These are phyloP conservation scores for Borealophlyctis nickersoniae DNA, from an alignment of 192 early-diverging fungal species.

Conservation along the genomic window DNA sequence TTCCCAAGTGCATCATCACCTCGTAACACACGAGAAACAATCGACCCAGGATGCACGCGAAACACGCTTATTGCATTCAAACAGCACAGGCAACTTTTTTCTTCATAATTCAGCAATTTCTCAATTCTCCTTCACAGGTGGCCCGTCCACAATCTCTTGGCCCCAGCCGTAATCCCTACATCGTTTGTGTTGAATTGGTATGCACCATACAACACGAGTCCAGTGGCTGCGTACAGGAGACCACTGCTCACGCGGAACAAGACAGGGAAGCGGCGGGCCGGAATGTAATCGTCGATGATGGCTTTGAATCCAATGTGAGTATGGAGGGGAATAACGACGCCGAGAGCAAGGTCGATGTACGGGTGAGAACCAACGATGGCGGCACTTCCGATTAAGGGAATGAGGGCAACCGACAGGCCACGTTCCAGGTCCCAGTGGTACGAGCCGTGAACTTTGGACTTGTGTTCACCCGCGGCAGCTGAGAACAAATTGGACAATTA, in stretches of 20 bases:
- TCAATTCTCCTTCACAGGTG: conserved; percentile 36
- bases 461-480: conserved; percentile 25
- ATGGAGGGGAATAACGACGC: conserved; percentile 88
- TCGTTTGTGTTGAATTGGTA: conserved; percentile 97
- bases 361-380: conserved; percentile 78
- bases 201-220: conserved; percentile 74
- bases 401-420: conserved; percentile 65
- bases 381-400: conserved; percentile 77
- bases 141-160: conserved; percentile 82
- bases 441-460: conserved; percentile 69
- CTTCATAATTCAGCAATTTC: neutral
- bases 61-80: too few relatives aligned
- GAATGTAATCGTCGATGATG: conserved; percentile 79
- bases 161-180: conserved; percentile 86
- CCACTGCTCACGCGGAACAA: conserved; percentile 63
- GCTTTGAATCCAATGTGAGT: conserved; percentile 79
- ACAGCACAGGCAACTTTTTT: too few relatives aligned
- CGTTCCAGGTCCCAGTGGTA: conserved; percentile 98
- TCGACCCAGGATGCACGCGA: too few relatives aligned
- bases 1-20: too few relatives aligned
- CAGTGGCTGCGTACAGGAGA: conserved; percentile 67
- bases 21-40: too few relatives aligned
- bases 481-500: neutral
- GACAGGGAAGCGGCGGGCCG: conserved; percentile 57
- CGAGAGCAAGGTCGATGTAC: conserved; percentile 84